Percentiles rank a stretch among this genome's conserved stretches.
Evolutionary conservation across 345 rosid species (phyloP).

Genomic region (Populus simonii): DNA sequence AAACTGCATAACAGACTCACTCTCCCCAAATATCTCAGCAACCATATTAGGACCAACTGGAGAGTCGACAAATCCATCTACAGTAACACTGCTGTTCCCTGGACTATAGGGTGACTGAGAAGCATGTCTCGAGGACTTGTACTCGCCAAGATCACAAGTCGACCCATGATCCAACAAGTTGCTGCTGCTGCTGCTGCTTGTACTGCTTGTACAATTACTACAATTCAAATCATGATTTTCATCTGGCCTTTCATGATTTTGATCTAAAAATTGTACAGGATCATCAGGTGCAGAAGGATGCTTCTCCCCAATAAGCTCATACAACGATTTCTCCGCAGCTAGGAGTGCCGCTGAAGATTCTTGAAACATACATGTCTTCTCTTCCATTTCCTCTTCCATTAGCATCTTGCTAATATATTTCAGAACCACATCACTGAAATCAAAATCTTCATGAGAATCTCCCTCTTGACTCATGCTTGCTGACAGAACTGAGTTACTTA

Average conservation of each 20-base stretch:
- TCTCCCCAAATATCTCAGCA: slow-evolving; percentile 38
- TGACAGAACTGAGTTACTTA: neutral
- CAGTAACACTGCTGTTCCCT: neutral
- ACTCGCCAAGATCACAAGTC: slow-evolving; percentile 23
- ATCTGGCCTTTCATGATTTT: slow-evolving; percentile 13
- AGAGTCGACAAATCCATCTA: slow-evolving; percentile 47
- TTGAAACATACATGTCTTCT: slow-evolving; percentile 48
- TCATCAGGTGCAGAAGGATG: slow-evolving; percentile 40
- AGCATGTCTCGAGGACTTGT: slow-evolving; percentile 4
- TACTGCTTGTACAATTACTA: slow-evolving; percentile 5
- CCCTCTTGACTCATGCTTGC: slow-evolving; percentile 16
- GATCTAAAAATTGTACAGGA: slow-evolving; percentile 5
- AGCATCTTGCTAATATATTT: slow-evolving; percentile 53
- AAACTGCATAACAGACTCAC: slow-evolving; percentile 49
- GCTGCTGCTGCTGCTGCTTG: slow-evolving; percentile 10
- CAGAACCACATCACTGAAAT: slow-evolving; percentile 54
- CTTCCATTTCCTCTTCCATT: slow-evolving; percentile 66
- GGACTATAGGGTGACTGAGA: slow-evolving; percentile 35
- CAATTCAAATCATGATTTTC: slow-evolving; percentile 17
- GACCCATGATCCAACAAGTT: slow-evolving; percentile 16
- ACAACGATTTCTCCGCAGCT: slow-evolving; percentile 57
- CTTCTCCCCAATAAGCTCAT: slow-evolving; percentile 55
- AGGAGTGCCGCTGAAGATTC: slow-evolving; percentile 55
- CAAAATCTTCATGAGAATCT: slow-evolving; percentile 42
- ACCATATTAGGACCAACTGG: slow-evolving; percentile 33